These are phyloP conservation scores for Penicillium fuscoglaucum DNA, from an alignment of 2,329 filamentous ascomycete genomes.

Conservation along the genomic window DNA sequence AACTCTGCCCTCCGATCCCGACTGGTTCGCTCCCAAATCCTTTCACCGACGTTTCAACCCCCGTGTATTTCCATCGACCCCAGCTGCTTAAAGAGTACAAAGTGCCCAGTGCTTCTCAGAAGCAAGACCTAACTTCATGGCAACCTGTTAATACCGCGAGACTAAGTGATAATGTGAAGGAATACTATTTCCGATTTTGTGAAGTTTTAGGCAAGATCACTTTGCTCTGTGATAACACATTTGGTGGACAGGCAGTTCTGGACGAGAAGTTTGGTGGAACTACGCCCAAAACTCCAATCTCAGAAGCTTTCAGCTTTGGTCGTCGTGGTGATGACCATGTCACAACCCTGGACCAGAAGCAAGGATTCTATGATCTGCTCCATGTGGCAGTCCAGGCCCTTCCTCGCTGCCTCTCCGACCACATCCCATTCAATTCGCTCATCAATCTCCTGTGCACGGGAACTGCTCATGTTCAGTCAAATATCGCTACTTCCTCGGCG, in stretches of 20 bases:
- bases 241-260: slow-evolving; percentile 90
- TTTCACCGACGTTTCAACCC: slow-evolving; percentile 39
- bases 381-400: slow-evolving; percentile 94
- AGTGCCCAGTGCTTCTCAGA: slow-evolving; percentile 27
- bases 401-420: slow-evolving; percentile 85
- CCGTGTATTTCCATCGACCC: slow-evolving; percentile 38
- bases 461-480: slow-evolving; percentile 89
- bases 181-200: slow-evolving; percentile 88
- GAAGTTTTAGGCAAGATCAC: slow-evolving; percentile 95
- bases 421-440: slow-evolving; percentile 88
- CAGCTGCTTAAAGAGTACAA: slow-evolving; percentile 41
- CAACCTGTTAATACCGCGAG: slow-evolving; percentile 59
- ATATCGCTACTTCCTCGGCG: slow-evolving; percentile 88
- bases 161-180: slow-evolving; percentile 73
- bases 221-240: slow-evolving; percentile 93
- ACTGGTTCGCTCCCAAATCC: slow-evolving; percentile 53
- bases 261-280: slow-evolving; percentile 91
- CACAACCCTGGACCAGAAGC: slow-evolving; percentile 75
- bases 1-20: slow-evolving; percentile 79
- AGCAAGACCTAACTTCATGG: slow-evolving; percentile 34
- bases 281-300: slow-evolving; percentile 89
- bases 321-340: slow-evolving; percentile 79
- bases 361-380: slow-evolving; percentile 91
- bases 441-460: slow-evolving; percentile 95
- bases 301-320: slow-evolving; percentile 89